Base-by-base conservation (phyloP, 2,329 filamentous ascomycete species). In the Pseudogymnoascus sp. region DNA sequence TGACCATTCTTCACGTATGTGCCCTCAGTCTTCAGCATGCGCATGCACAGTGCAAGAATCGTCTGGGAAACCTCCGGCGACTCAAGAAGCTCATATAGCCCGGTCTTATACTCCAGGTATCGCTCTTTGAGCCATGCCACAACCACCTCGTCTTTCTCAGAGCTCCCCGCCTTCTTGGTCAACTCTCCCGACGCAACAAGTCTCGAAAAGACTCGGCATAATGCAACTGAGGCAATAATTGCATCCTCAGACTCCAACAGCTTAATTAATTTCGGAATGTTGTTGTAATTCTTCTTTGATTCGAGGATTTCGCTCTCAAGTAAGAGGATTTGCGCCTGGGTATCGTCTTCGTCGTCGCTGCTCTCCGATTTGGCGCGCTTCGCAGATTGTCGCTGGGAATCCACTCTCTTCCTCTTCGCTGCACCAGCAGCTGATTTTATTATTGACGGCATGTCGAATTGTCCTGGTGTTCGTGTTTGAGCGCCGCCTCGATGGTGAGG, bases 241-340 rank as follows among this genome's bases (percentile, higher is more conserved):
- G 84, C 80, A 3, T 84, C 79, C 47, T 87, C 83, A 1, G 79
- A 75, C 16, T 82, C 78, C 39, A 85, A 76, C 70, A 86, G 82
- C 45, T 81, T 81, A 54, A 96, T 79, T 39, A 97, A 77, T 10
- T 82, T 84, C 6, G 85, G 82, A 71, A 97, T 93, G 73, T 96
- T 91, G 79, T 96, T 96, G 81, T 96, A 96, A 76, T 96, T 85
- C 75, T 92, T 91, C 72, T 86, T 89, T 60, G 92, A 96, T 75
- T 95, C 87, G 66, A 92, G 77, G 63, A 97, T 92, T 64, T 90
- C 87, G 67, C 85, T 81, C 77, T 97, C 93, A 63, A 97, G 82
- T 62, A 85, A 77, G 45, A 93, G 77, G 65, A 96, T 90, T 67
- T 85, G 83, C 63, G 83, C 81, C 72, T 88, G 83, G 54, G 79